phyloP scores from a whole-genome alignment of 306 rosid species.

The Cotoneaster glaucophyllus region DNA sequence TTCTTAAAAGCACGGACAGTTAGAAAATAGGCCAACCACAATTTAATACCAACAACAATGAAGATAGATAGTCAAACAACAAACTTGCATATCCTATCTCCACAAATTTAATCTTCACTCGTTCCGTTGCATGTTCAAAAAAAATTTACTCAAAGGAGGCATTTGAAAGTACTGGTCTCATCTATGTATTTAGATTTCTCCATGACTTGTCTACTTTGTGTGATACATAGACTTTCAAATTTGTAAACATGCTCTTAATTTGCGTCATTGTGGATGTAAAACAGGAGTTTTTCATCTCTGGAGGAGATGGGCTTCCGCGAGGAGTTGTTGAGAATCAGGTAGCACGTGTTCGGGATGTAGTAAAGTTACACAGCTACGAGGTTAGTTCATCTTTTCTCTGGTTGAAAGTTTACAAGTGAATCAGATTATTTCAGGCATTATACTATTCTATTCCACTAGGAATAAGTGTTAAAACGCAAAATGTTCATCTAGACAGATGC shows the following conservation, averaged over 20 bases:
- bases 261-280: neutral
- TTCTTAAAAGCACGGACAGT: neutral
- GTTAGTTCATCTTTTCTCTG: slow-evolving; percentile 42
- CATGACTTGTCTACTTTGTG: neutral
- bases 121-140: neutral
- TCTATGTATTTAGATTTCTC: neutral
- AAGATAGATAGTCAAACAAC: neutral
- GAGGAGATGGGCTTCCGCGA: slow-evolving; percentile 98
- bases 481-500: neutral
- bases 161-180: neutral
- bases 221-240: neutral
- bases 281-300: slow-evolving; percentile 95
- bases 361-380: slow-evolving; percentile 77
- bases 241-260: neutral
- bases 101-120: neutral
- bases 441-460: neutral
- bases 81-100: neutral
- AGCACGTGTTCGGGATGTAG: slow-evolving; percentile 65
- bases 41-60: neutral
- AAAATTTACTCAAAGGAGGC: neutral
- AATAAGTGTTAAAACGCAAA: neutral
- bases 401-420: slow-evolving; percentile 1
- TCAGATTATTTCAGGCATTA: neutral
- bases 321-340: slow-evolving; percentile 97
- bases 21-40: neutral